Conservation (phyloP, 106 monocot species). For the Iris macrosiphon region DNA sequence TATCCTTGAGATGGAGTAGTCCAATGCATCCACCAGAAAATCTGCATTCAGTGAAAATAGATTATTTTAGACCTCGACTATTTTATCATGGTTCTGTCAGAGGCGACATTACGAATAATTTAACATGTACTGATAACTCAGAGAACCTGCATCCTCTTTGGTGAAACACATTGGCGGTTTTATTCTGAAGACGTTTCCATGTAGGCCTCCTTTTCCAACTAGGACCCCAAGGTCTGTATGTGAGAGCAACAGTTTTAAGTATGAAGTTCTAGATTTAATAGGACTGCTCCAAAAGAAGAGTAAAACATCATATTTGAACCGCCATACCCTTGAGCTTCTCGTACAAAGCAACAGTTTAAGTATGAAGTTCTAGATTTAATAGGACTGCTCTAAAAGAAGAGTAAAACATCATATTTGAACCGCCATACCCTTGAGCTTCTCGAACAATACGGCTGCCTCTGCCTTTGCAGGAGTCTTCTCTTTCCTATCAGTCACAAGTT, state of each 20-base stretch:
- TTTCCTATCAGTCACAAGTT: conserved; percentile 81
- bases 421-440: conserved; percentile 85
- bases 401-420: background rate
- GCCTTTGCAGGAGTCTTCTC: conserved; percentile 92
- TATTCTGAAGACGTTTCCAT: conserved; percentile 95
- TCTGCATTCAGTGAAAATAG: conserved; percentile 31
- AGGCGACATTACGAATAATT: background rate
- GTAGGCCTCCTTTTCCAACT: conserved; percentile 93
- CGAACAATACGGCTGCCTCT: conserved; percentile 58
- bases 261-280: background rate
- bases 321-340: conserved; percentile 88
- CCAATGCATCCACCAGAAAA: conserved; percentile 76
- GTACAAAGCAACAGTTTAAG: conserved; percentile 15
- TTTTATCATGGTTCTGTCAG: background rate
- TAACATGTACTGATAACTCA: background rate
- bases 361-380: too few species aligned
- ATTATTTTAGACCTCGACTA: background rate
- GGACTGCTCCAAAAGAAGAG: background rate
- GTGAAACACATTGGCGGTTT: conserved; percentile 99
- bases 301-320: background rate
- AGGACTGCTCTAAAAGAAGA: background rate
- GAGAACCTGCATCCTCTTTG: conserved; percentile 90
- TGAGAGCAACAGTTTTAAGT: background rate
- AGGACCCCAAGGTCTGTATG: conserved; percentile 87
- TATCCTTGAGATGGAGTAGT: conserved; percentile 71